Percentiles rank a stretch among this genome's conserved stretches.
These are phyloP conservation scores for Mucor ambiguus DNA, from an alignment of 371 early-diverging fungal species.

Conservation along the genomic window DNA sequence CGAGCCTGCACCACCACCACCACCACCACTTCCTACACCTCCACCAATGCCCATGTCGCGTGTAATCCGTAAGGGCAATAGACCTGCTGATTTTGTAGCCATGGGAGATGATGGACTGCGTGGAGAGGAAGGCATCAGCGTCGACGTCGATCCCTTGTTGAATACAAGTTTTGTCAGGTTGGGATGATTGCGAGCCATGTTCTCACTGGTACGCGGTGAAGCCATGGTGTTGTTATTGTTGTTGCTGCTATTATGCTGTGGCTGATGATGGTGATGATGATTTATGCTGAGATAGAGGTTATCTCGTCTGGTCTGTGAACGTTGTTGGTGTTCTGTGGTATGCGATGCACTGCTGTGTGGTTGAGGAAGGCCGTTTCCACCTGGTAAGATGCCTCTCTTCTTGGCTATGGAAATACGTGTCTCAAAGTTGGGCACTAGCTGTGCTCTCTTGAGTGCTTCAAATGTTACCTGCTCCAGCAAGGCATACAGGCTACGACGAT, in stretches of 20 bases:
- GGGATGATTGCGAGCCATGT: slow-evolving; percentile 10
- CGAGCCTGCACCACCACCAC: slow-evolving; percentile 20
- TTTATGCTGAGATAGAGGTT: not conserved
- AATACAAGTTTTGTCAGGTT: slow-evolving; percentile 38
- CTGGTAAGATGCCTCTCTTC: slow-evolving; percentile 40
- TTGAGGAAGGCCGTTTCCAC: not conserved
- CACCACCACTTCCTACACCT: slow-evolving; percentile 5
- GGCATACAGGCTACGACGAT: slow-evolving; percentile 47
- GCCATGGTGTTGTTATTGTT: not conserved
- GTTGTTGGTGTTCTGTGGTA: slow-evolving; percentile 14
- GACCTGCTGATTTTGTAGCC: slow-evolving; percentile 37
- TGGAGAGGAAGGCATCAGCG: slow-evolving; percentile 21
- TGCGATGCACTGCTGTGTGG: slow-evolving; percentile 11
- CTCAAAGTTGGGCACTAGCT: slow-evolving; percentile 56
- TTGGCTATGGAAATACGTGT: slow-evolving; percentile 52
- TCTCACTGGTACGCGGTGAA: slow-evolving; percentile 6
- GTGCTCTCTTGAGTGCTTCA: slow-evolving; percentile 54
- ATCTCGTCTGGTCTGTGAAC: slow-evolving; percentile 9
- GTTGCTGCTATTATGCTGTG: not conserved
- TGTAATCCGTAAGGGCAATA: slow-evolving; percentile 28
- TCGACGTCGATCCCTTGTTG: slow-evolving; percentile 28
- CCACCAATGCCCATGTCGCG: slow-evolving; percentile 24
- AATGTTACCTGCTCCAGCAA: slow-evolving; percentile 53
- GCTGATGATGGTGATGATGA: slow-evolving; percentile 12
- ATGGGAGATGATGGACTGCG: slow-evolving; percentile 37